Evolutionary conservation across 805 yeast species (phyloP).

Genomic region (Hanseniaspora valbyensis): DNA sequence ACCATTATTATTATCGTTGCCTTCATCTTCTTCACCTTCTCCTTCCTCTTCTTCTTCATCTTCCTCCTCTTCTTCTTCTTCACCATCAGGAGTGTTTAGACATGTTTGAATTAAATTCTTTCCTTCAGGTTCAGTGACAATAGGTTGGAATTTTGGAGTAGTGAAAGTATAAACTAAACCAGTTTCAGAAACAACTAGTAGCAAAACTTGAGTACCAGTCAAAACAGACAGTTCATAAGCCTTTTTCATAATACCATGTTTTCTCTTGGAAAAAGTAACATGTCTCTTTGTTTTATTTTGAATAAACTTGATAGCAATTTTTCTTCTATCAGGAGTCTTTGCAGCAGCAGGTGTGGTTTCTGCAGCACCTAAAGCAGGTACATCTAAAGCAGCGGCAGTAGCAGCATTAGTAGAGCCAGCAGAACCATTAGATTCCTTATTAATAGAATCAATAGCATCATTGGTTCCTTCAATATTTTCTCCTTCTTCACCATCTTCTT

Average conservation of each 20-base stretch:
- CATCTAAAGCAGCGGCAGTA: constrained; percentile 16
- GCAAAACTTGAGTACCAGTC: constrained; percentile 92
- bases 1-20: constrained; percentile 66
- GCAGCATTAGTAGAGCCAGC: too few species aligned
- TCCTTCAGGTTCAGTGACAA: constrained; percentile 95
- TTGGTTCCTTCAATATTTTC: not conserved
- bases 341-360: constrained; percentile 19
- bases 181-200: constrained; percentile 94
- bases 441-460: not conserved
- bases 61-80: constrained; percentile 17
- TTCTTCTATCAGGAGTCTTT: constrained; percentile 54
- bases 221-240: constrained; percentile 95
- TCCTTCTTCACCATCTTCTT: not conserved
- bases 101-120: constrained; percentile 94
- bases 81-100: constrained; percentile 29
- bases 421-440: not conserved
- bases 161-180: constrained; percentile 97
- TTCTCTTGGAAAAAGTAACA: constrained; percentile 93
- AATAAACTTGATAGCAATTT: constrained; percentile 92
- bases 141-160: constrained; percentile 96
- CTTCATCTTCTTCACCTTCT: constrained; percentile 16
- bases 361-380: constrained; percentile 1
- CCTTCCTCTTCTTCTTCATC: constrained; percentile 16
- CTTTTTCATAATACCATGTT: constrained; percentile 98
- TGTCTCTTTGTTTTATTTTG: constrained; percentile 97